Evolutionary conservation across 345 rosid species (phyloP), one percentile per base, ranked within the genome.

Genomic region (Salix viminalis): DNA sequence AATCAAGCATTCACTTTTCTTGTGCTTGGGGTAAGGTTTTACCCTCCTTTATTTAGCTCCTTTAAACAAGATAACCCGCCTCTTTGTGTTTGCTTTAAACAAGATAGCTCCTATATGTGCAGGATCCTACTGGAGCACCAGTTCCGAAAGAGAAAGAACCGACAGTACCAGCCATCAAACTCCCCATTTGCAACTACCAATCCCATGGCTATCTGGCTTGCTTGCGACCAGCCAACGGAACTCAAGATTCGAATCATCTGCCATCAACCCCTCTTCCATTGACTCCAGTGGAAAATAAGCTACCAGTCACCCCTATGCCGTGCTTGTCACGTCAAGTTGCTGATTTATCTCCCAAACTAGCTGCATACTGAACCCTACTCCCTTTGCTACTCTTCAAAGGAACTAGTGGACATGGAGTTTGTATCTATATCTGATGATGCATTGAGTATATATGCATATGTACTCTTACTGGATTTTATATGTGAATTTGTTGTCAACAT

Each of bases 81-180:
- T 56, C 36, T 18, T 23, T 61, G 30, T 64, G 19, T 10, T 23
- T 70, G 37, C 42, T 65, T 37, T 0, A 7, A 50, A n/a, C 15
- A 21, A 6, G n/a, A 65, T 36, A 65, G 13, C 24, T 11, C 23
- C 42, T 65, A 21, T 9, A 9, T n/a, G 6, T 58, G 84, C 87
- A 92, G 97, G 97, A 88, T 67, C 86, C 91, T 4, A 80, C 79
- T 28, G 87, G 87, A 76, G 84, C 85, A 76, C 85, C 84, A 46
- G 87, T 90, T 58, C 76, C 82, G 52, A 86, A 81, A 80, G 91
- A 90, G 82, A 83, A 80, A 76, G 97, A 92, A 84, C 81, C 84
- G 46, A 74, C 79, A 34, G 36, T 86, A 13, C 77, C 56, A 80
- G 93, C 86, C 41, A 79, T 69, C 41, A 86, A 88, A 79, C 89